A percentile compares a stretch with the other conserved stretches of the same genome.
phyloP scores from a whole-genome alignment of 108 stramenopile species.

The Fragilariopsis cylindrus region DNA sequence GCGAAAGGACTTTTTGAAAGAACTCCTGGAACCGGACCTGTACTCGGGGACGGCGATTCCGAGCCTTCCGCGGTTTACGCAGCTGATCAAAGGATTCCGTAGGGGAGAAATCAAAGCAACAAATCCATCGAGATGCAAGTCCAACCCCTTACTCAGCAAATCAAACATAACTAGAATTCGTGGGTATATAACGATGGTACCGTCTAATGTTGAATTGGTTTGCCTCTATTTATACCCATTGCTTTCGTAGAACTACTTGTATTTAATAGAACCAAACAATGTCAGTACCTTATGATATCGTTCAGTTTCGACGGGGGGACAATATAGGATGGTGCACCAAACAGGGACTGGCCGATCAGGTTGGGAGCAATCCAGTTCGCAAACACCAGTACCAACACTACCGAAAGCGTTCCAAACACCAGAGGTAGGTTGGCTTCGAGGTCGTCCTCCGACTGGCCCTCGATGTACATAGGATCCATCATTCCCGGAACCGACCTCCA shows the following conservation, averaged over 20 bases:
- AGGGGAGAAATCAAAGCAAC: slow-evolving; percentile 69
- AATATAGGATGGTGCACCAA: slow-evolving; percentile 28
- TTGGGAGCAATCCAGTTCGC: slow-evolving; percentile 27
- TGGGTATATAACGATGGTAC: too few relatives aligned
- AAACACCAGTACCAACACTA: slow-evolving; percentile 10
- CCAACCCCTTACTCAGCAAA: too few relatives aligned
- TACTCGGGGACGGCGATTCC: slow-evolving; percentile 64
- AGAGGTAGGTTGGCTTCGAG: not conserved
- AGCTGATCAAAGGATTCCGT: slow-evolving; percentile 90
- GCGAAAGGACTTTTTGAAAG: slow-evolving; percentile 72
- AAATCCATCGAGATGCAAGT: too few relatives aligned
- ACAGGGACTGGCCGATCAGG: slow-evolving; percentile 35
- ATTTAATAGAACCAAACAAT: not conserved
- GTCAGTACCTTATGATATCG: slow-evolving; percentile 11
- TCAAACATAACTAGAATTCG: too few relatives aligned
- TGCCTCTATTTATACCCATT: too few relatives aligned
- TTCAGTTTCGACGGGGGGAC: slow-evolving; percentile 24
- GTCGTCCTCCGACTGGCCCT: slow-evolving; percentile 14
- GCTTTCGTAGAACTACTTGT: too few relatives aligned
- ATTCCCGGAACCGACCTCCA: slow-evolving; percentile 36
- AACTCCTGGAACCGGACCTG: slow-evolving; percentile 79
- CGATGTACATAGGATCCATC: slow-evolving; percentile 31
- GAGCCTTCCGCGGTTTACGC: slow-evolving; percentile 84
- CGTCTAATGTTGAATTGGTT: too few relatives aligned
- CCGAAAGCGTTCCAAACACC: slow-evolving; percentile 2